These are phyloP conservation scores for Cladosporium sp. DNA, from an alignment of 2,329 filamentous ascomycete genomes.

Conservation along the genomic window DNA sequence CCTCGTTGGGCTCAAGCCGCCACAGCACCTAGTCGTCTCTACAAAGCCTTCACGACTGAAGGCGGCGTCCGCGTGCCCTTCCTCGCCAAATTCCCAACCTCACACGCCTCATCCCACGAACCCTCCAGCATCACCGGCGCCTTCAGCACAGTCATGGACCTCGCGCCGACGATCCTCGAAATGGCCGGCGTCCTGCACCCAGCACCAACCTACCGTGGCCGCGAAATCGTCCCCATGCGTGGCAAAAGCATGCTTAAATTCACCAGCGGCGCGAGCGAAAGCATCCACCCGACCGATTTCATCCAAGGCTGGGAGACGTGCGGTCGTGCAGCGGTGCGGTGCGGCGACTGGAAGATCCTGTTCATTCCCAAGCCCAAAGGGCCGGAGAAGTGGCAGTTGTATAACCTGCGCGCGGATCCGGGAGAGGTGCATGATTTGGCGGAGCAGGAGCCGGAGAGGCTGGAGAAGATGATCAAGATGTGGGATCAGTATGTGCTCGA, in stretches of 20 bases:
- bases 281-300: constrained; percentile 55
- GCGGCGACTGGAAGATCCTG: constrained; percentile 60
- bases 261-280: constrained; percentile 38
- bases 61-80: constrained; percentile 58
- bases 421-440: constrained; percentile 50
- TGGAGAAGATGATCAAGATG: constrained; percentile 53
- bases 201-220: constrained; percentile 54
- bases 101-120: constrained; percentile 25
- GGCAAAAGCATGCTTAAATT: constrained; percentile 52
- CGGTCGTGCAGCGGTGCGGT: constrained; percentile 56
- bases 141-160: constrained; percentile 52
- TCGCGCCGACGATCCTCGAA: constrained; percentile 48
- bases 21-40: constrained; percentile 53
- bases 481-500: constrained; percentile 63
- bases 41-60: constrained; percentile 51
- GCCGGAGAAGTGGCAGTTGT: constrained; percentile 60
- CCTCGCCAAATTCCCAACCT: constrained; percentile 45
- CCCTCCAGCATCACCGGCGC: constrained; percentile 49
- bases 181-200: constrained; percentile 56
- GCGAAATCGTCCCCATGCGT: constrained; percentile 55
- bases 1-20: constrained; percentile 59
- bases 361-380: constrained; percentile 60
- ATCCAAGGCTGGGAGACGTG: constrained; percentile 61
- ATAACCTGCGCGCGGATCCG: constrained; percentile 55
- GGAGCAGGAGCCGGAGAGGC: constrained; percentile 43